Evolutionary conservation across 768 basidiomycete genomes (phyloP), one percentile per base, ranked within the genome.

Genomic region (Psilocybe sp.): DNA sequence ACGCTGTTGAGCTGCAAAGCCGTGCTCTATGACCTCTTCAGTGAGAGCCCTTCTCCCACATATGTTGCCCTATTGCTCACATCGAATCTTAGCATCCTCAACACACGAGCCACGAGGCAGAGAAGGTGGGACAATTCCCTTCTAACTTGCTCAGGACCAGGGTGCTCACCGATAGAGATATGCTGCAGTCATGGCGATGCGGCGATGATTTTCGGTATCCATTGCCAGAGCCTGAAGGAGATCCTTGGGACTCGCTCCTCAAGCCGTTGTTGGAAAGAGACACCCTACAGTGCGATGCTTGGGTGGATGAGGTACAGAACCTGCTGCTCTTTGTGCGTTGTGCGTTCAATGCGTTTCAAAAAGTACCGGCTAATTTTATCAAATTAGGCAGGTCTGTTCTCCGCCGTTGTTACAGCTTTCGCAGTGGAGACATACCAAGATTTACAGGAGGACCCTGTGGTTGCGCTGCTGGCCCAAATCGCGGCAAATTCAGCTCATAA

Each of bases 291-390:
- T 61, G 60, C 40, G 55, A 58, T 34, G 58, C 52, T 12, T 64
- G 62, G 62, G 61, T 54, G 36, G 62, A 64, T 33, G 64, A 63
- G 40, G 56, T 65, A 5, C 61, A 65, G 35, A 63, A 60, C 35
- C 46, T 65, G 12, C 51, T 62, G 19, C 60, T 65, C 13, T 64
- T 65, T 31, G 64, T 65, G 46, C 47, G 62, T 59, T 13, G 20
- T 13, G 40, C 33, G 31, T 20, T 35, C 20, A 8, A 18, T 50
- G 19, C 9, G 6, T 32, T n/a, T n/a, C 16, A 23, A 28, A 14
- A 13, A 12, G n/a, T 14, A 40, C 18, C 15, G 13, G 9, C 14
- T 46, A 36, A 16, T 46, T 31, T 47, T 18, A 16, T 18, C 9
- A 16, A 39, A 18, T 46, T 15, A 64, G 62, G 58, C 62, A 46